These are phyloP conservation scores for Nicotiana sylvestris DNA, from an alignment of 257 asterid genomes.

Conservation along the genomic window DNA sequence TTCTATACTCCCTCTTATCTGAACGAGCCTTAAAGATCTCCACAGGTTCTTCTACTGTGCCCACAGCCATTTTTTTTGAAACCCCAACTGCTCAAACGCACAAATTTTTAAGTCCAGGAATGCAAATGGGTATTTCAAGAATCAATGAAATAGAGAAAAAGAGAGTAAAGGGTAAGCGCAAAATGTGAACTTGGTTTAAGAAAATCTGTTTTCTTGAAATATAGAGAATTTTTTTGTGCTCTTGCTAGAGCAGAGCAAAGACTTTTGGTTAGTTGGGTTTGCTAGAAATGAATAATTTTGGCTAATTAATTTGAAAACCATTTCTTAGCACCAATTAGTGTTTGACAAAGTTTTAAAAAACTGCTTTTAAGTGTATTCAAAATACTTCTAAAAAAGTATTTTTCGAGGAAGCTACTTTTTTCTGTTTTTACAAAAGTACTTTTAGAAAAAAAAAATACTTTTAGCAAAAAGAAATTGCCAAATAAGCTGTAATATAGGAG, in stretches of 20 bases:
- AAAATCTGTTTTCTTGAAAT: background rate
- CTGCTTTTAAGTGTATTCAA: too few species aligned
- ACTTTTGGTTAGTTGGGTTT: too few species aligned
- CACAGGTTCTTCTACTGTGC: slow-evolving; percentile 27
- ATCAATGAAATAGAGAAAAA: background rate
- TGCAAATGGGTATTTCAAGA: background rate
- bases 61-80: slow-evolving; percentile 41
- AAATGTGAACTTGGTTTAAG: background rate
- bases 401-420: too few species aligned
- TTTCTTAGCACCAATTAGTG: too few species aligned
- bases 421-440: too few species aligned
- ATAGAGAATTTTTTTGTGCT: background rate
- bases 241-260: background rate
- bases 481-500: too few species aligned
- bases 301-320: too few species aligned
- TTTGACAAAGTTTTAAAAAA: too few species aligned
- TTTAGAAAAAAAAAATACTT: too few species aligned
- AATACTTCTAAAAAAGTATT: too few species aligned
- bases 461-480: too few species aligned
- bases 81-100: background rate
- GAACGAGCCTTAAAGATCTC: slow-evolving; percentile 82
- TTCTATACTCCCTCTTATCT: slow-evolving; percentile 72
- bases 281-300: too few species aligned
- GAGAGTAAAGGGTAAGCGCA: background rate
- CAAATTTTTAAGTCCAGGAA: background rate